These are phyloP conservation scores for Candida vaughaniae DNA, from an alignment of 805 yeast species.

Conservation along the genomic window DNA sequence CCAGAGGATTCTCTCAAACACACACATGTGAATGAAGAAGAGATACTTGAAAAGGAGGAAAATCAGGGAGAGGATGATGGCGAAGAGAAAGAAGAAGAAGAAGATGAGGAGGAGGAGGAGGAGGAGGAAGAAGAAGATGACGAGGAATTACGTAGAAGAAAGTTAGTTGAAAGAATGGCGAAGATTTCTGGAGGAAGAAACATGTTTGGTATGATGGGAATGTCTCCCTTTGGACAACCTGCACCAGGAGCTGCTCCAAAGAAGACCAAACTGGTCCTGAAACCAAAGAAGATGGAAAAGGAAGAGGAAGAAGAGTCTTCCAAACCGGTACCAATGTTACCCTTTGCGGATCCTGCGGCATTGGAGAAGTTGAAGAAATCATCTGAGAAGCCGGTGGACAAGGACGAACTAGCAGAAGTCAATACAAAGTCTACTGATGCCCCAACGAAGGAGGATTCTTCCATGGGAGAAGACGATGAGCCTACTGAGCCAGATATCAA, in stretches of 20 bases:
- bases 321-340: slow-evolving; percentile 16
- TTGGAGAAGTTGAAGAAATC: slow-evolving; percentile 6
- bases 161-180: slow-evolving; percentile 93
- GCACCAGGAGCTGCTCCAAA: slow-evolving; percentile 14
- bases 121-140: slow-evolving; percentile 65
- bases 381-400: neutral
- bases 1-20: no score
- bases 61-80: slow-evolving; percentile 2
- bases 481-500: slow-evolving; percentile 7
- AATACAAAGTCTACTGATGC: neutral
- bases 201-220: slow-evolving; percentile 72
- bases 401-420: neutral
- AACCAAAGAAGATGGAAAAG: slow-evolving; percentile 11
- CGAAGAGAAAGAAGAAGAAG: slow-evolving; percentile 12
- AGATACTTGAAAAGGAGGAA: neutral
- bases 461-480: slow-evolving; percentile 15
- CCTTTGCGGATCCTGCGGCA: slow-evolving; percentile 16
- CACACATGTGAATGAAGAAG: no score
- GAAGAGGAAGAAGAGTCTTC: slow-evolving; percentile 23
- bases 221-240: slow-evolving; percentile 38
- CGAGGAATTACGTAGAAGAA: slow-evolving; percentile 73
- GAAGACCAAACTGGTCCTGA: slow-evolving; percentile 8
- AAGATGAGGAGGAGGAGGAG: slow-evolving; percentile 47
- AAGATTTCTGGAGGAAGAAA: slow-evolving; percentile 84
- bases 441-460: slow-evolving; percentile 8